Conservation (phyloP, 2,329 filamentous ascomycete species). For the Calonectria leucothoes region DNA sequence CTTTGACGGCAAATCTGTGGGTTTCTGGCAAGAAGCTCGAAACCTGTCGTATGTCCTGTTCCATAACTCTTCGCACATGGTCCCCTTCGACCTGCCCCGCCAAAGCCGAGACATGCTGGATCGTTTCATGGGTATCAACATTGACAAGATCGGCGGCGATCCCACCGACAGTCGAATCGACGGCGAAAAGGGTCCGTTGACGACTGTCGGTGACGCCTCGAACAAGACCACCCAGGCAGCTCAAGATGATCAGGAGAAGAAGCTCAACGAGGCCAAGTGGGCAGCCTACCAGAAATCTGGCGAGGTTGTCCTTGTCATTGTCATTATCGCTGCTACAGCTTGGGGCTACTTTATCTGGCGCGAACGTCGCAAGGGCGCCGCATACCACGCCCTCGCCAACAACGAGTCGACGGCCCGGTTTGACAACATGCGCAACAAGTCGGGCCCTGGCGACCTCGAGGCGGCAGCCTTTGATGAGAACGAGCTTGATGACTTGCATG, state of each 20-base stretch:
- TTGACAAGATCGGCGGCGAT: conserved; percentile 84
- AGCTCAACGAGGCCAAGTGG: conserved; percentile 87
- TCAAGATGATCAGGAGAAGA: conserved; percentile 68
- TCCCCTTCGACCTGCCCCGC: conserved; percentile 91
- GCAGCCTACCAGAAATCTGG: conserved; percentile 89
- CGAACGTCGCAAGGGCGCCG: conserved; percentile 65
- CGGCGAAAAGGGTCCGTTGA: conserved; percentile 83
- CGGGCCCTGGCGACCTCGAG: conserved; percentile 65
- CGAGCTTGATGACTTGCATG: conserved; percentile 71
- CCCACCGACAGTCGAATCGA: conserved; percentile 86
- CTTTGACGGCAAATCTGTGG: conserved; percentile 88
- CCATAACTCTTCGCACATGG: conserved; percentile 98
- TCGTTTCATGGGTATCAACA: conserved; percentile 93
- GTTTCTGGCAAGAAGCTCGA: conserved; percentile 93
- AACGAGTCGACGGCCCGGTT: conserved; percentile 52
- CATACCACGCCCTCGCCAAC: conserved; percentile 64
- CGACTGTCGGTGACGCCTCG: conserved; percentile 78
- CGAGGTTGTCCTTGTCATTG: conserved; percentile 85
- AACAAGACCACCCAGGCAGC: conserved; percentile 66
- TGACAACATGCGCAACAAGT: conserved; percentile 61
- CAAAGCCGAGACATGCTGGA: conserved; percentile 96
- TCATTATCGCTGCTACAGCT: conserved; percentile 75
- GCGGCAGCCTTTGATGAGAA: conserved; percentile 75
- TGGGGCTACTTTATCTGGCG: conserved; percentile 83
- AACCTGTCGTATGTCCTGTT: conserved; percentile 97